A percentile compares a stretch with the other conserved stretches of the same genome.
Evolutionary conservation across 192 early-diverging fungal genomes (phyloP).

Genomic region (Coemansia javaensis): DNA sequence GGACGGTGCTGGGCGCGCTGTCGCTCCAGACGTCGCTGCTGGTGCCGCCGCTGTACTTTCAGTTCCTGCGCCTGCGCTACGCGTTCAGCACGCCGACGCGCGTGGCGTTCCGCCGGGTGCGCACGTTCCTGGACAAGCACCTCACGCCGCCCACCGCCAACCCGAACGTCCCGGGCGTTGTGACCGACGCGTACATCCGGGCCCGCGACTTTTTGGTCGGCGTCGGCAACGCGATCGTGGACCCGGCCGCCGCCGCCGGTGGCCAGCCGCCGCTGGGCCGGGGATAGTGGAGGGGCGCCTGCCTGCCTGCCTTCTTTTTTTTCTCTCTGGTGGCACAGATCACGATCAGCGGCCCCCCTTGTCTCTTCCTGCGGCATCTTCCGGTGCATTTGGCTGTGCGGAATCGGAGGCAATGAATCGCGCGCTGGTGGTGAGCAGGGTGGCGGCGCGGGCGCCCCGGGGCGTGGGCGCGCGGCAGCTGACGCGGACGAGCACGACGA

Average conservation of each 20-base stretch:
- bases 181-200: conserved; percentile 35
- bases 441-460: too few species aligned
- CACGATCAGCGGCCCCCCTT: too few species aligned
- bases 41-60: conserved; percentile 30
- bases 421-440: too few species aligned
- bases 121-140: conserved; percentile 13
- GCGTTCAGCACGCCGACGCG: conserved; percentile 42
- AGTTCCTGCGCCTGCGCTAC: conserved; percentile 43
- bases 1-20: conserved; percentile 33
- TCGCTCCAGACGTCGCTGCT: conserved; percentile 39
- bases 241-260: conserved; percentile 18
- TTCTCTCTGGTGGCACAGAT: not conserved
- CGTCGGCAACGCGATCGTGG: conserved; percentile 28
- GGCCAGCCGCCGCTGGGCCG: too few species aligned
- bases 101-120: conserved; percentile 33
- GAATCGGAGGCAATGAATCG: not conserved
- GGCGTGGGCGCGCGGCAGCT: too few species aligned
- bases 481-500: too few species aligned
- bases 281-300: too few species aligned
- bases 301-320: conserved; percentile 5
- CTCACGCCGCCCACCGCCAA: conserved; percentile 24
- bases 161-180: conserved; percentile 20
- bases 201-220: conserved; percentile 27
- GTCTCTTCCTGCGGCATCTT: not conserved
- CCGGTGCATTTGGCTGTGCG: not conserved